Evolutionary conservation across 2,329 filamentous ascomycete genomes (phyloP).

Genomic region (Paecilomyces fulvus): DNA sequence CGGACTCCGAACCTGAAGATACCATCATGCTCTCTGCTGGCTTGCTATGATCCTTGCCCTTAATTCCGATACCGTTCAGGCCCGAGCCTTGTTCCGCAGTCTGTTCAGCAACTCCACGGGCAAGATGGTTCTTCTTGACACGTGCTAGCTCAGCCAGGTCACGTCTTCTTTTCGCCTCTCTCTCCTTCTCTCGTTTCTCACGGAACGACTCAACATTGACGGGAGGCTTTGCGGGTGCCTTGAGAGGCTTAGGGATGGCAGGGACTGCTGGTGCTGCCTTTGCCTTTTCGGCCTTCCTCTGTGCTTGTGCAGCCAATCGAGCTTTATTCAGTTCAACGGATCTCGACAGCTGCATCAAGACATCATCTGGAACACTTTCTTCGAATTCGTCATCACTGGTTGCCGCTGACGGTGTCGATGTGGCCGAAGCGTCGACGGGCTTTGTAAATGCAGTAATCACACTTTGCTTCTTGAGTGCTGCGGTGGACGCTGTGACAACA

Average conservation of each 20-base stretch:
- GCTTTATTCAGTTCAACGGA: constrained; percentile 36
- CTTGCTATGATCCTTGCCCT: constrained; percentile 65
- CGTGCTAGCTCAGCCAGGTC: constrained; percentile 64
- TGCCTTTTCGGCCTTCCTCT: constrained; percentile 17
- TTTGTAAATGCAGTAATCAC: constrained; percentile 33
- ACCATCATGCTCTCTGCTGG: constrained; percentile 83
- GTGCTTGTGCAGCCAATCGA: constrained; percentile 22
- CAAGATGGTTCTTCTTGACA: constrained; percentile 49
- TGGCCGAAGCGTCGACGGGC: constrained; percentile 26
- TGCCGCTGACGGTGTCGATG: constrained; percentile 20
- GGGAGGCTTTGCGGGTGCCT: constrained; percentile 19
- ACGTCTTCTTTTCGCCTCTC: constrained; percentile 63
- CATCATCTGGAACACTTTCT: constrained; percentile 34
- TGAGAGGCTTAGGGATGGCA: constrained; percentile 16
- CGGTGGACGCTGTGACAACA: constrained; percentile 34
- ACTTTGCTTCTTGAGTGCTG: constrained; percentile 36
- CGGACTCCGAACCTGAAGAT: constrained; percentile 54
- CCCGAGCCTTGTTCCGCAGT: constrained; percentile 73
- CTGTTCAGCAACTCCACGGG: constrained; percentile 44
- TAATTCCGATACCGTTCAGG: constrained; percentile 60
- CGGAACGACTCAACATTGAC: constrained; percentile 52
- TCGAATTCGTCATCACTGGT: constrained; percentile 33
- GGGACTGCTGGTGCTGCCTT: constrained; percentile 12
- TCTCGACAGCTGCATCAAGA: constrained; percentile 31
- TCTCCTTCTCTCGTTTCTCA: constrained; percentile 64